These are phyloP conservation scores for Euphorbia peplus DNA, from an alignment of 345 rosid species.

Conservation along the genomic window DNA sequence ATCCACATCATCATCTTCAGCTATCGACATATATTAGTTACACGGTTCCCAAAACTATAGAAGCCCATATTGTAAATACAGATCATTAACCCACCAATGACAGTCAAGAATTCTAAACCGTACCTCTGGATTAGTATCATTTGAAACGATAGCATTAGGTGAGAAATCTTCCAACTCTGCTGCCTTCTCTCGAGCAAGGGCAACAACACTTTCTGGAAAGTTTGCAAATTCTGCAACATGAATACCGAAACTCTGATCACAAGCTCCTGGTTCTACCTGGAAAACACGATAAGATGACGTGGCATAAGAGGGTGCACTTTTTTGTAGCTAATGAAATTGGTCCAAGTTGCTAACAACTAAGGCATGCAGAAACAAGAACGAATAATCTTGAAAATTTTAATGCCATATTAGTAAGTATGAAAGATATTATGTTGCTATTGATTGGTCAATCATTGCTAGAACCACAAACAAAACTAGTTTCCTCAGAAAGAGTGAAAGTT, in stretches of 20 bases:
- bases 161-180: conserved; percentile 96
- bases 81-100: background rate
- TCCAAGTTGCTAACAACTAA: background rate
- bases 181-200: conserved; percentile 93
- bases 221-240: conserved; percentile 98
- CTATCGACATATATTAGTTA: background rate
- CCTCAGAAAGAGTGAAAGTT: too few relatives aligned
- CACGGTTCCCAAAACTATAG: background rate
- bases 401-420: background rate
- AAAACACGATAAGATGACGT: conserved; percentile 9
- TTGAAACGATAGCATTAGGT: conserved; percentile 43
- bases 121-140: conserved; percentile 47
- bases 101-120: background rate
- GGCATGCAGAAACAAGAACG: background rate
- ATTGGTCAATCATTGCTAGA: background rate
- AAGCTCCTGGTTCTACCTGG: conserved; percentile 91
- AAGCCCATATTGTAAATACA: background rate
- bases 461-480: background rate
- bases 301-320: conserved; percentile 14
- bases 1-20: background rate
- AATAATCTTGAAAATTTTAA: background rate
- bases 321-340: background rate
- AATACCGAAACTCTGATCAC: conserved; percentile 98
- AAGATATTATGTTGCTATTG: background rate
- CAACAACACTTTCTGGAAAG: conserved; percentile 90